Base-by-base conservation (phyloP, 2,329 filamentous ascomycete genomes). In the Penicillium sp. region DNA sequence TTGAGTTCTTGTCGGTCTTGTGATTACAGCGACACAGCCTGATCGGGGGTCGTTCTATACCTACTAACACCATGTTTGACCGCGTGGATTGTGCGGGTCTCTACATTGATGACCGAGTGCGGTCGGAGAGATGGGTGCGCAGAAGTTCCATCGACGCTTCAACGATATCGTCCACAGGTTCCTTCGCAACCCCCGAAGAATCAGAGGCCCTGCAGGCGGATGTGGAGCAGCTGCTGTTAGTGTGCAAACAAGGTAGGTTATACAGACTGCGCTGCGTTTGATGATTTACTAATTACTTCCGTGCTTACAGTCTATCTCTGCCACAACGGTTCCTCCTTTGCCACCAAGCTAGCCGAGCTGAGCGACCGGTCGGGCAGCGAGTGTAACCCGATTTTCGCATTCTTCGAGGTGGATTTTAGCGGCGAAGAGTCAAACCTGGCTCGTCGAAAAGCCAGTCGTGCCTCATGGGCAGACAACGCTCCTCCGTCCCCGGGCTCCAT, bases 351-450 rank as follows among this genome's bases (percentile, higher is more conserved):
- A 21, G 78, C 79, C 54, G 80, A 84, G 62, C 69, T 85, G 35
- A 80, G 76, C 64, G 79, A 81, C 53, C 72, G 73, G 48, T 75
- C 76, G 31, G 73, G 74, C 38, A 70, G 68, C 55, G 77, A 81
- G 50, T 78, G 78, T 63, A 80, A 77, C 50, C 83, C 83, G n/a
- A 81, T 82, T 6, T 78, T 86, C 50, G 82, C 82, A 21, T 78
- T 85, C 45, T 77, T 84, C 64, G 81, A 84, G 67, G 77, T 84
- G 37, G 78, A 78, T 19, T 75, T 74, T 15, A 62, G 63, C 65
- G 62, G 60, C 66, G 65, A 77, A 72, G 69, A 78, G 69, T 67
- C 75, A 63, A 68, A 70, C 59, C 48, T 71, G 59, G 58, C 67
- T 41, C 67, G 70, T 50, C 68, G 71, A 35, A 69, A 69, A 58